These are phyloP conservation scores for Exophiala calicioides DNA, from an alignment of 2,329 filamentous ascomycete genomes.

Conservation along the genomic window DNA sequence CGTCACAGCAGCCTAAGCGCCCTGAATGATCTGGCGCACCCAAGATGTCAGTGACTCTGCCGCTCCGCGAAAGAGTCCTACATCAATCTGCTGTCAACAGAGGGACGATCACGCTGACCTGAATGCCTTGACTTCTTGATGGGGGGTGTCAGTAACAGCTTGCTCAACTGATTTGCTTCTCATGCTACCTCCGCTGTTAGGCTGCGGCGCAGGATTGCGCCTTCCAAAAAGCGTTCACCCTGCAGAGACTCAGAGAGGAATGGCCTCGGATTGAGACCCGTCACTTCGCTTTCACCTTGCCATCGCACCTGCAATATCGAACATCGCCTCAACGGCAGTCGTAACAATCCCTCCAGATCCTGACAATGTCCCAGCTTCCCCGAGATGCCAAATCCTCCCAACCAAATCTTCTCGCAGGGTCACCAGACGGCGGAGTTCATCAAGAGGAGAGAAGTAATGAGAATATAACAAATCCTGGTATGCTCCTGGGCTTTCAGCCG, in stretches of 20 bases:
- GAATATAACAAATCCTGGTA: not conserved
- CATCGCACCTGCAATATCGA: not conserved
- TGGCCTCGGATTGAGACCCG: not conserved
- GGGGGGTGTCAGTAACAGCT: not conserved
- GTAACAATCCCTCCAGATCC: not conserved
- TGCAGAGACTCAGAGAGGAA: too few relatives aligned
- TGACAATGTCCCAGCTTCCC: not conserved
- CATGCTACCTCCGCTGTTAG: not conserved
- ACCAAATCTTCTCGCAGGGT: not conserved
- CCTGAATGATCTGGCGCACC: not conserved
- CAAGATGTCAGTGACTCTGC: too few relatives aligned
- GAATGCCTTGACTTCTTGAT: not conserved
- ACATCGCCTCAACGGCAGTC: not conserved
- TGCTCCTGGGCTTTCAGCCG: not conserved
- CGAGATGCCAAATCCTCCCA: not conserved
- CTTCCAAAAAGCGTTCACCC: not conserved
- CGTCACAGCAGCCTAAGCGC: not conserved
- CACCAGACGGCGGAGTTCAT: not conserved
- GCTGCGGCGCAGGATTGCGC: not conserved
- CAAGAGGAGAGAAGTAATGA: conserved; percentile 1
- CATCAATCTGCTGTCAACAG: too few relatives aligned
- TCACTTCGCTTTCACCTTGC: not conserved
- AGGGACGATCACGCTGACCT: not conserved
- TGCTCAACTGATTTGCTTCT: too few relatives aligned
- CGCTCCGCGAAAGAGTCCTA: too few relatives aligned